phyloP scores from a whole-genome alignment of 257 asterid species.

The Solanum infundibuliforme region DNA sequence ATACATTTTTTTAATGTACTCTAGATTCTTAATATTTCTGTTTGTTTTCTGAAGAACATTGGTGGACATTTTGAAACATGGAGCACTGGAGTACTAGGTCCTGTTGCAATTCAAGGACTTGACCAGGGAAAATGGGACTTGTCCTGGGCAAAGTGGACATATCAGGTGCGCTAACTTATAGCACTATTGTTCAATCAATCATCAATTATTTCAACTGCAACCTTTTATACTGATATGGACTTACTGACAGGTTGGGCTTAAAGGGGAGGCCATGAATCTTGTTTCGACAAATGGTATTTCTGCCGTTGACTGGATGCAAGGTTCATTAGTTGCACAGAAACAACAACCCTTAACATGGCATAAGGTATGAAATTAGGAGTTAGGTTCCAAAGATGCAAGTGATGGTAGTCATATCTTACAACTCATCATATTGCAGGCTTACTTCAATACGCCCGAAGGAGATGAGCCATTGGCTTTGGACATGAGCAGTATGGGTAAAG shows the following conservation, averaged over 20 bases:
- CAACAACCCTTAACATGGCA: conserved; percentile 82
- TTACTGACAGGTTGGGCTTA: conserved; percentile 71
- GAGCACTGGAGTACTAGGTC: conserved; percentile 73
- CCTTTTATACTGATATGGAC: background rate
- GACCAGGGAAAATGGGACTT: conserved; percentile 66
- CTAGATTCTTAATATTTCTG: background rate
- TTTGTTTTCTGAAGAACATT: conserved; percentile 39
- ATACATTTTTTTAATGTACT: background rate
- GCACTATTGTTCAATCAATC: background rate
- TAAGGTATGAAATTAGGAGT: conserved; percentile 30
- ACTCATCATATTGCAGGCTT: conserved; percentile 39
- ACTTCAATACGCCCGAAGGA: conserved; percentile 65
- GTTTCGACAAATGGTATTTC: conserved; percentile 46
- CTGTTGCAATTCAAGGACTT: conserved; percentile 70
- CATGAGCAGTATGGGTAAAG: conserved; percentile 92
- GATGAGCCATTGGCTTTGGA: conserved; percentile 88
- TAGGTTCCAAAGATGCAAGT: background rate
- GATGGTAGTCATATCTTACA: background rate
- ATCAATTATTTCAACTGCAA: background rate
- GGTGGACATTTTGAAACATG: conserved; percentile 71
- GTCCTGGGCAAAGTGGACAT: conserved; percentile 76
- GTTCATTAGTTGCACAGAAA: conserved; percentile 59
- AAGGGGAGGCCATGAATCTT: conserved; percentile 73
- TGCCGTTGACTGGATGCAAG: conserved; percentile 73
- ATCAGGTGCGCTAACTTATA: conserved; percentile 42